These are phyloP conservation scores for Thelonectria rubi DNA, from an alignment of 2,329 filamentous ascomycete genomes.

Conservation along the genomic window DNA sequence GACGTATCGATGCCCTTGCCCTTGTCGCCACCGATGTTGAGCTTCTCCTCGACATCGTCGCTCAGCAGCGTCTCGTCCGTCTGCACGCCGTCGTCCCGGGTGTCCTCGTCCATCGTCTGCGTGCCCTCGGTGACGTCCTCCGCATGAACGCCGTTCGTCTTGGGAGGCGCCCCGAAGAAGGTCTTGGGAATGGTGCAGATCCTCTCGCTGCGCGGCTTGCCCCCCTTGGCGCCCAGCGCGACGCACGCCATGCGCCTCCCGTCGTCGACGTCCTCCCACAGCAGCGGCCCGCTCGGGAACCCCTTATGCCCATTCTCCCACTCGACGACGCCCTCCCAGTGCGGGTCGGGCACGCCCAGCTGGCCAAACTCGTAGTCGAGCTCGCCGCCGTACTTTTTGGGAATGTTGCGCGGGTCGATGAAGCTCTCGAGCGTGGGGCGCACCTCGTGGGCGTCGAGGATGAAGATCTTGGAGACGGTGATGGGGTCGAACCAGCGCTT, in stretches of 20 bases:
- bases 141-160: slow-evolving; percentile 19
- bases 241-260: slow-evolving; percentile 61
- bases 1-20: slow-evolving; percentile 18
- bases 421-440: slow-evolving; percentile 80
- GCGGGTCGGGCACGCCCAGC: slow-evolving; percentile 75
- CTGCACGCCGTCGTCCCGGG: slow-evolving; percentile 41
- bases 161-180: slow-evolving; percentile 33
- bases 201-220: slow-evolving; percentile 55
- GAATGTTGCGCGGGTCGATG: slow-evolving; percentile 84
- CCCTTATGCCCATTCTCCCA: slow-evolving; percentile 63
- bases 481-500: slow-evolving; percentile 96
- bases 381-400: slow-evolving; percentile 87
- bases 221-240: slow-evolving; percentile 59
- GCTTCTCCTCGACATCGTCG: slow-evolving; percentile 45
- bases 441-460: slow-evolving; percentile 78
- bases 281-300: slow-evolving; percentile 66
- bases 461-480: slow-evolving; percentile 96
- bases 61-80: slow-evolving; percentile 43
- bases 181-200: slow-evolving; percentile 62
- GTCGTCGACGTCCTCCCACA: slow-evolving; percentile 61
- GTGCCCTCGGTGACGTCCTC: slow-evolving; percentile 39
- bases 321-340: slow-evolving; percentile 57
- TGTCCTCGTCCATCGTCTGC: slow-evolving; percentile 37
- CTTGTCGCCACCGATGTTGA: slow-evolving; percentile 44
- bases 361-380: slow-evolving; percentile 85